Conservation (phyloP, 2,329 filamentous ascomycete genomes). For the Fusarium mangiferae region DNA sequence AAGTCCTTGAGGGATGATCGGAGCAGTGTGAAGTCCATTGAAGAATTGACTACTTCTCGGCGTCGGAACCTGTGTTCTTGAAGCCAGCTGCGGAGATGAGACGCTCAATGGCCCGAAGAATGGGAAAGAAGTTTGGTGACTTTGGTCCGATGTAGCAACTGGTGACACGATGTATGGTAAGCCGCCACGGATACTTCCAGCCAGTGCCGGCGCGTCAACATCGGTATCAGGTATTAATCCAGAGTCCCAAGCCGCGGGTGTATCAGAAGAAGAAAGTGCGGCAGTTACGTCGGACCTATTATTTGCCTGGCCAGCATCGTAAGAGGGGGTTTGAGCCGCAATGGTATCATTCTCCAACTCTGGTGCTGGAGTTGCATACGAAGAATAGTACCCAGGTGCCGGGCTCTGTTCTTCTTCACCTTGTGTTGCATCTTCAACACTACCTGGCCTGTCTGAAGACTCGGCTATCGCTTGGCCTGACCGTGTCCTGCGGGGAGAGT, state of each 20-base stretch:
- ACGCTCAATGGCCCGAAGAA: neutral
- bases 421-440: neutral
- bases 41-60: neutral
- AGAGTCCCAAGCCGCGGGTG: neutral
- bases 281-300: neutral
- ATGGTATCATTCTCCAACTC: neutral
- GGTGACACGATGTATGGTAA: neutral
- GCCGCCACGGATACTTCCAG: neutral
- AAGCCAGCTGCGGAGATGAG: neutral
- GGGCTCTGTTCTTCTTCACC: neutral
- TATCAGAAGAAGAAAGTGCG: neutral
- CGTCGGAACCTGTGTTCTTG: neutral
- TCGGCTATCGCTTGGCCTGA: neutral
- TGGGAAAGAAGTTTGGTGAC: neutral
- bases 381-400: neutral
- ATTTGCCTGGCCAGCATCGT: neutral
- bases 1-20: constrained; percentile 9
- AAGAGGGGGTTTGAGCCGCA: neutral
- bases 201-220: neutral
- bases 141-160: neutral
- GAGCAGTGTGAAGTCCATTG: constrained; percentile 2
- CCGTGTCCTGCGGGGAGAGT: neutral
- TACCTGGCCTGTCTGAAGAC: neutral
- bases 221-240: neutral
- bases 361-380: neutral